Percentiles rank a stretch among this genome's conserved stretches.
phyloP scores from a whole-genome alignment of 139 green algal species.

The Edaphochlamys debaryana region DNA sequence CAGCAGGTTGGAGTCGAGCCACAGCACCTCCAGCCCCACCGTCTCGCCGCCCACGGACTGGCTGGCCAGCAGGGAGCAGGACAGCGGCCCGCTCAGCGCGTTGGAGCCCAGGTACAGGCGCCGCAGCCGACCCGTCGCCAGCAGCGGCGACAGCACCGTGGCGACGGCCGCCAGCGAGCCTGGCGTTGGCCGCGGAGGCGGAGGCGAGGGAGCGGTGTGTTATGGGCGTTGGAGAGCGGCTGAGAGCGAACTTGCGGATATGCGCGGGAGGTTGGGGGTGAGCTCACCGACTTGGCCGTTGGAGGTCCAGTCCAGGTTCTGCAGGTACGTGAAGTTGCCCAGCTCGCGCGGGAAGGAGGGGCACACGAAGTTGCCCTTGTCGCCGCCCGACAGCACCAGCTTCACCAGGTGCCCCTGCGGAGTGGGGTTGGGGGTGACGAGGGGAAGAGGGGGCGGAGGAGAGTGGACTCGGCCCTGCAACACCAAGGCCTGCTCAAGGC shows the following conservation, averaged over 20 bases:
- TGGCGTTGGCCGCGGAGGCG: background rate
- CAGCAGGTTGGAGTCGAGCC: slow-evolving; percentile 25
- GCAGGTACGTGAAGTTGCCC: background rate
- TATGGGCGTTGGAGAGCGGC: too few species aligned
- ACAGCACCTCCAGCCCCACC: slow-evolving; percentile 19
- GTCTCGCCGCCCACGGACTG: background rate
- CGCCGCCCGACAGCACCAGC: slow-evolving; percentile 26
- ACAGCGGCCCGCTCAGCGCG: slow-evolving; percentile 17
- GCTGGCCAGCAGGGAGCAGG: background rate
- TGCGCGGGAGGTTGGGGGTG: background rate
- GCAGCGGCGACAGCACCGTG: background rate
- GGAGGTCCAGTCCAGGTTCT: slow-evolving; percentile 29
- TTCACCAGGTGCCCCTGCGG: slow-evolving; percentile 24
- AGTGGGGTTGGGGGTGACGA: background rate
- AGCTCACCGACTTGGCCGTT: slow-evolving; percentile 30
- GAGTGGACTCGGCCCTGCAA: too few species aligned
- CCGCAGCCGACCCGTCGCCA: background rate
- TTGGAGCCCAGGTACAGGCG: slow-evolving; percentile 33
- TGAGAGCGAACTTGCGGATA: background rate
- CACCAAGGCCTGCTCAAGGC: too few species aligned
- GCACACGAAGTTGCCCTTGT: slow-evolving; percentile 39
- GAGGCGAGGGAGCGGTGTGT: too few species aligned
- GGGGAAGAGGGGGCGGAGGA: too few species aligned
- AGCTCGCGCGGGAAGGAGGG: slow-evolving; percentile 26
- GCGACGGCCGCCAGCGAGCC: background rate